Base-by-base conservation (phyloP, 2,329 filamentous ascomycete species). In the Aureobasidium subglaciale region DNA sequence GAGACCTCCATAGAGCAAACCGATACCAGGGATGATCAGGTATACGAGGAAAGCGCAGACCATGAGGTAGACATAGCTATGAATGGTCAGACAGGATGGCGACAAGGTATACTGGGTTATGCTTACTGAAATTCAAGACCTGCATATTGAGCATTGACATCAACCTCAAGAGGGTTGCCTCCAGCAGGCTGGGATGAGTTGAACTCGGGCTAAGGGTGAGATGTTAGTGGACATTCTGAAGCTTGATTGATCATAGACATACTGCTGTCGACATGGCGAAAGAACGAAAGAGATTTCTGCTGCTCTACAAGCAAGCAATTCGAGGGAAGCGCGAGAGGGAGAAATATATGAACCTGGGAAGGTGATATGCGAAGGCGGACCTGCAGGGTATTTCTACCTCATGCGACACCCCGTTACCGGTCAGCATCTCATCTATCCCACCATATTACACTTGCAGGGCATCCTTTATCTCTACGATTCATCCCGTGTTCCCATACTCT, bases 1-100 rank as follows among this genome's bases (percentile, higher is more conserved):
- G 25, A 86, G 75, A 54, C 83, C 83, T 56, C 81, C 79, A 68
- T 86, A 86, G 1, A 86, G 71, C 7, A 86, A 73, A 45, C 82
- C 83, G 61, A 86, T 82, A 18, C 82, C 83, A 0, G 83, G 83
- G 56, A 85, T 83, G 64, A 86, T 86, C 49, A 85, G 68, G 77
- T 80, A 86, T 54, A 85, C 82, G 54, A 86, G 74, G 66, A 79
- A 82, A 13, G 71, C 74, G 65, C 81, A 83, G 61, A 82, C 73
- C 55, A 81, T 67, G 45, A 82, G 73, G 63, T 83, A 86, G 35
- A 76, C 75, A 66, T 84, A 84, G 63, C 50, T 54, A 5, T 3
- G 2, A 11, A 22, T n/a, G 11, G 13, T 54, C 11, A 43, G 38
- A 13, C n/a, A n/a, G n/a, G 50, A 27, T 34, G 9, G 11, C n/a